Percentiles rank a stretch among this genome's conserved stretches.
Conservation (phyloP, 768 basidiomycete genomes). For the Mrakia gelida region DNA sequence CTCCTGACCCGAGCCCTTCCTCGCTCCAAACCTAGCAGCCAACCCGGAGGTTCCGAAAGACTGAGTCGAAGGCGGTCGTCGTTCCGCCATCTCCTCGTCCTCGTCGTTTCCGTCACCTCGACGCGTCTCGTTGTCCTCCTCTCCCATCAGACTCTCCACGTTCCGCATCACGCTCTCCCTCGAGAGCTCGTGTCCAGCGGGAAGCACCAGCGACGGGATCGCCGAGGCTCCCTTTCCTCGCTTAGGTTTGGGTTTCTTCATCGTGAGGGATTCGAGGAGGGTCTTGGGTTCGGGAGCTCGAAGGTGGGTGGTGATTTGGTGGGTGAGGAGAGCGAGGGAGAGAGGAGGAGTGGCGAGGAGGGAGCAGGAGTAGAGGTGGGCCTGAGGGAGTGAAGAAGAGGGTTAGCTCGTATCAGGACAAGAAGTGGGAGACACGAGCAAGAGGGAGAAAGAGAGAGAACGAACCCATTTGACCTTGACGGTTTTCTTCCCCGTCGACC, state of each 20-base stretch:
- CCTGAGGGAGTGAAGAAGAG: not conserved
- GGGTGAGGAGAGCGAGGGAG: not conserved
- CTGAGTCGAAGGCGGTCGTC: not conserved
- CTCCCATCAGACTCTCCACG: conserved; percentile 1
- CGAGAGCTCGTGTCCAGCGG: not conserved
- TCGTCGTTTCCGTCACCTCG: not conserved
- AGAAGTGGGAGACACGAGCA: not conserved
- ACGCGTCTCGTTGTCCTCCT: not conserved
- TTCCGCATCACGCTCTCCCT: conserved; percentile 14
- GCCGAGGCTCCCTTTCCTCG: not conserved
- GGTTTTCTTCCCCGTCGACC: conserved; percentile 10
- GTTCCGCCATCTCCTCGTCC: not conserved
- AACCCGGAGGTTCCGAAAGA: not conserved
- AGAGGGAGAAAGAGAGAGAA: not conserved
- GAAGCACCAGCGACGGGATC: not conserved
- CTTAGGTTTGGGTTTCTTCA: conserved; percentile 4
- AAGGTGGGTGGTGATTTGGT: not conserved
- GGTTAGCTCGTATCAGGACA: not conserved
- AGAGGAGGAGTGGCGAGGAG: not conserved
- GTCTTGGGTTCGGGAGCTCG: conserved; percentile 1
- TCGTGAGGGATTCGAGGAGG: conserved; percentile 20
- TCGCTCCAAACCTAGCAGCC: not conserved
- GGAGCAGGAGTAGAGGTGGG: conserved; percentile 8
- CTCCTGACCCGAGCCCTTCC: not conserved
- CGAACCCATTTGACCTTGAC: conserved; percentile 19